These are phyloP conservation scores for Mychonastes homosphaera DNA, from an alignment of 139 green algal species.

Conservation along the genomic window DNA sequence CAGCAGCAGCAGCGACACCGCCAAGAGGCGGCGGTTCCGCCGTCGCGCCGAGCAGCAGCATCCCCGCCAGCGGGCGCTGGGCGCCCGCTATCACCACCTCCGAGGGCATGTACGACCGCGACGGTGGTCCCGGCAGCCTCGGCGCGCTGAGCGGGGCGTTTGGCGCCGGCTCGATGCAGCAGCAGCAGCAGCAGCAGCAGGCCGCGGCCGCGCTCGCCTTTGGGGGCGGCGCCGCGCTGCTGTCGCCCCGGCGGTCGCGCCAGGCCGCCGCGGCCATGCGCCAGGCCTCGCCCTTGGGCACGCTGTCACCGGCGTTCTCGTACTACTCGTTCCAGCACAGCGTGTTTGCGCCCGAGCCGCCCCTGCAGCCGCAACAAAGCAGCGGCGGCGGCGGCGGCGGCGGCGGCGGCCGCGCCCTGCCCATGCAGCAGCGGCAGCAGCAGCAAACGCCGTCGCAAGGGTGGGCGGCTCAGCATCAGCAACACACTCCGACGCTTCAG, in stretches of 20 bases:
- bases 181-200: constrained; percentile 4
- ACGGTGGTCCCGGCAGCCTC: no score
- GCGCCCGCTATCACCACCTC: no score
- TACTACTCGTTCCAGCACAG: no score
- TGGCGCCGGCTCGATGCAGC: no score
- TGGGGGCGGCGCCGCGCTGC: neutral
- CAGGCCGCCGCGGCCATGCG: neutral
- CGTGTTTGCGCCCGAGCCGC: neutral
- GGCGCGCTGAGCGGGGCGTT: no score
- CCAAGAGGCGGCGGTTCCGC: no score
- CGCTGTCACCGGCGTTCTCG: no score
- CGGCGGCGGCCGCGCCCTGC: neutral
- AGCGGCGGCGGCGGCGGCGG: constrained; percentile 1
- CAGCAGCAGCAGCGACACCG: neutral
- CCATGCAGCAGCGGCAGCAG: constrained; percentile 3
- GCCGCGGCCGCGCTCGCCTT: no score
- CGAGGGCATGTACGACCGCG: no score
- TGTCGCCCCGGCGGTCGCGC: neutral
- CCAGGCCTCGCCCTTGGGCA: neutral
- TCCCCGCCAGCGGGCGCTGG: no score
- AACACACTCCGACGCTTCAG: neutral
- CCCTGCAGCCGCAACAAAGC: neutral
- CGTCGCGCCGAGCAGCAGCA: no score
- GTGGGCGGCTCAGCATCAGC: constrained; percentile 1
- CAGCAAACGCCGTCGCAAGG: neutral